Evolutionary conservation across 371 early-diverging fungal species (phyloP).

Genomic region (Sporodiniella umbellata): DNA sequence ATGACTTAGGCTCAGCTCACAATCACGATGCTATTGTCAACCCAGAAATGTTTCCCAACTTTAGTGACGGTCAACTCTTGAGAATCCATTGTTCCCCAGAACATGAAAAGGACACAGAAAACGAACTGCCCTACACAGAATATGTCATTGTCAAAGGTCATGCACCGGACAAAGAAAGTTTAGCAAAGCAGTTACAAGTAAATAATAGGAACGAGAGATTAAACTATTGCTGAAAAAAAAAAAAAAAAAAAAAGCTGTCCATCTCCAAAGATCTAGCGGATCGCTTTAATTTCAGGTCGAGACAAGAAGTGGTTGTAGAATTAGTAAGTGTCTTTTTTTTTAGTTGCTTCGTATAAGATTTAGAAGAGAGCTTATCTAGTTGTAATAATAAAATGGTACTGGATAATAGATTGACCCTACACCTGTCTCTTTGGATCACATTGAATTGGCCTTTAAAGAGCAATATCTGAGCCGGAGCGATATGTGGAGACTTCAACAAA

Average conservation of each 20-base stretch:
- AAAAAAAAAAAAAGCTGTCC: too few relatives aligned
- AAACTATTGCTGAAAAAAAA: too few relatives aligned
- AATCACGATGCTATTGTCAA: slow-evolving; percentile 81
- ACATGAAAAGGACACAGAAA: neutral
- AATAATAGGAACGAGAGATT: too few relatives aligned
- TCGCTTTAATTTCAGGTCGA: slow-evolving; percentile 41
- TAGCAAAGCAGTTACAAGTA: slow-evolving; percentile 59
- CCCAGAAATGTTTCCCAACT: slow-evolving; percentile 74
- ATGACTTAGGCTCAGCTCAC: slow-evolving; percentile 30
- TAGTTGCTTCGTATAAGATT: neutral
- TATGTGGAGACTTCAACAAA: slow-evolving; percentile 89
- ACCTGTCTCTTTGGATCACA: slow-evolving; percentile 69
- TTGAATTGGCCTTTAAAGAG: slow-evolving; percentile 87
- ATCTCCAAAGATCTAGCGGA: slow-evolving; percentile 43
- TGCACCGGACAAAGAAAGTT: slow-evolving; percentile 45
- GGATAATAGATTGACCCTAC: slow-evolving; percentile 60
- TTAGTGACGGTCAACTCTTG: slow-evolving; percentile 77
- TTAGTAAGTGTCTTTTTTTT: slow-evolving; percentile 39
- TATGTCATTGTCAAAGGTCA: slow-evolving; percentile 49
- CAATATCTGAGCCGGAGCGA: slow-evolving; percentile 92
- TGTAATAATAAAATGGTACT: too few relatives aligned
- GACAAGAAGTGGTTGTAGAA: slow-evolving; percentile 65
- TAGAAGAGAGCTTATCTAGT: too few relatives aligned
- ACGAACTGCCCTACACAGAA: slow-evolving; percentile 2
- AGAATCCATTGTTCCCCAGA: slow-evolving; percentile 30